Evolutionary conservation across 1,284 basidiomycete genomes (phyloP).

Genomic region (Leccinum griseonigrum): DNA sequence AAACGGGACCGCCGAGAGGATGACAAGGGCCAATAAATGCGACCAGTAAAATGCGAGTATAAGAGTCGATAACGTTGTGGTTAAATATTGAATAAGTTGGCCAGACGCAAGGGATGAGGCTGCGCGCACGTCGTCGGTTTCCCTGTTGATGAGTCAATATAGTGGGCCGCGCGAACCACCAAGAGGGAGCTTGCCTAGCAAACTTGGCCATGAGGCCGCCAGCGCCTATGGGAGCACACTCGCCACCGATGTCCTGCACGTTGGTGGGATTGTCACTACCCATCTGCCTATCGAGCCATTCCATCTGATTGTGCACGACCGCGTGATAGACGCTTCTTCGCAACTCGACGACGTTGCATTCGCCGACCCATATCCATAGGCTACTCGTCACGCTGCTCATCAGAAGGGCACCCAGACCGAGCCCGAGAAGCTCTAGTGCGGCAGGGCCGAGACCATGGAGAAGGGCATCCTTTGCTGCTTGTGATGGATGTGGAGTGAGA

Average conservation of each 20-base stretch:
- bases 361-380: constrained; percentile 88
- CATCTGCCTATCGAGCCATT: constrained; percentile 87
- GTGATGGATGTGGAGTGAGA: constrained; percentile 43
- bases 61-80: constrained; percentile 79
- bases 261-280: constrained; percentile 51
- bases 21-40: constrained; percentile 86
- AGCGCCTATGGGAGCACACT: constrained; percentile 68
- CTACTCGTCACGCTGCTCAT: constrained; percentile 75
- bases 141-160: constrained; percentile 47
- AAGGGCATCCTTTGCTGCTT: constrained; percentile 52
- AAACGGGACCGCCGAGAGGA: constrained; percentile 87
- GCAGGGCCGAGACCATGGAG: constrained; percentile 58
- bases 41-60: constrained; percentile 80
- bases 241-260: constrained; percentile 42
- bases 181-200: constrained; percentile 58
- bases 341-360: constrained; percentile 72
- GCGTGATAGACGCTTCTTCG: constrained; percentile 69
- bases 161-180: not conserved
- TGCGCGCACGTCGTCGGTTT: constrained; percentile 91
- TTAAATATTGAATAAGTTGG: constrained; percentile 75
- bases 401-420: constrained; percentile 69
- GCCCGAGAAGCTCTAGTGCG: constrained; percentile 68
- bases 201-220: constrained; percentile 96
- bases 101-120: constrained; percentile 81
- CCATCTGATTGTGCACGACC: constrained; percentile 73